These are phyloP conservation scores for Parafenestella ontariensis DNA, from an alignment of 2,329 filamentous ascomycete genomes.

Conservation along the genomic window DNA sequence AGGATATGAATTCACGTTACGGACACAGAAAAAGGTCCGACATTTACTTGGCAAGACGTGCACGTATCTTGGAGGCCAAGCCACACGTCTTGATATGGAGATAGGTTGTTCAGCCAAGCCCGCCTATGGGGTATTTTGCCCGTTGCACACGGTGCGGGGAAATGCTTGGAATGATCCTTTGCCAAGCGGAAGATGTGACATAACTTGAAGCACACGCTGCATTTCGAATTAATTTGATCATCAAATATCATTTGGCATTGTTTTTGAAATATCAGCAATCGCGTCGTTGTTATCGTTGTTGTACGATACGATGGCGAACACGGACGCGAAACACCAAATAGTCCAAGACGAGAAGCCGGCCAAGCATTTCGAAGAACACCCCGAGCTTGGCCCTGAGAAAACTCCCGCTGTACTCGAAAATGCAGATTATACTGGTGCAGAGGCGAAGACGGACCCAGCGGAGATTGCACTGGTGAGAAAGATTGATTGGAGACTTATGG, in stretches of 20 bases:
- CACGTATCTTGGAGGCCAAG: neutral
- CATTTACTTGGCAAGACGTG: neutral
- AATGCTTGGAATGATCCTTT: slow-evolving; percentile 23
- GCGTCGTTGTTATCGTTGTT: neutral
- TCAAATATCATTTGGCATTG: neutral
- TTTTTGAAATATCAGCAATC: neutral
- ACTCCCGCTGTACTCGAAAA: slow-evolving; percentile 14
- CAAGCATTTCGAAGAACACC: slow-evolving; percentile 27
- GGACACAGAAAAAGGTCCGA: slow-evolving; percentile 7
- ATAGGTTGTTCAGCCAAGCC: slow-evolving; percentile 21
- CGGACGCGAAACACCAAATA: slow-evolving; percentile 13
- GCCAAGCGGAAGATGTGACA: slow-evolving; percentile 20
- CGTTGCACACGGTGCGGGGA: slow-evolving; percentile 30
- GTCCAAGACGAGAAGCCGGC: slow-evolving; percentile 24
- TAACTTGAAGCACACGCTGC: neutral
- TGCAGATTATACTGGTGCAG: slow-evolving; percentile 40
- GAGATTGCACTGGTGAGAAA: slow-evolving; percentile 45
- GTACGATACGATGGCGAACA: neutral
- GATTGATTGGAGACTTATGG: slow-evolving; percentile 43
- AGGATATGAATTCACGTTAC: neutral
- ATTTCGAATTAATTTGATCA: neutral
- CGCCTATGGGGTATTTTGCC: slow-evolving; percentile 1
- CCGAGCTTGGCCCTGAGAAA: slow-evolving; percentile 23
- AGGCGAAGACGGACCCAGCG: slow-evolving; percentile 39
- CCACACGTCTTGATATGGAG: neutral